These are phyloP conservation scores for Leishmania lainsoni DNA, from an alignment of 208 protist species.

Conservation along the genomic window DNA sequence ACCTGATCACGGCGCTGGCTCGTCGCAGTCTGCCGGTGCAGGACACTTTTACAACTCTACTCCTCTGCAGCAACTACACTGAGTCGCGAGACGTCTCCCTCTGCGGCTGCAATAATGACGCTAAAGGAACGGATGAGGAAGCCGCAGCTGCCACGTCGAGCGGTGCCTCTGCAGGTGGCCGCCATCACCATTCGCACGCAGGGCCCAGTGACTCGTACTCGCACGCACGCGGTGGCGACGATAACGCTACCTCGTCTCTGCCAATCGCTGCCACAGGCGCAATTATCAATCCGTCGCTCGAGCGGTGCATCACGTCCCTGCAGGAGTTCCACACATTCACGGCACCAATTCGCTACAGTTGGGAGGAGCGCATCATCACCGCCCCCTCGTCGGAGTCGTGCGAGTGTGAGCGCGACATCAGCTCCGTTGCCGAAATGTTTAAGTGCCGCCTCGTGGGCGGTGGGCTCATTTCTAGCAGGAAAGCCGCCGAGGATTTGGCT, in stretches of 20 bases:
- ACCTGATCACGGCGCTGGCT: conserved; percentile 60
- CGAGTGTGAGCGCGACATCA: conserved; percentile 70
- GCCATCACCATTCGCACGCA: neutral
- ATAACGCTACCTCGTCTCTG: neutral
- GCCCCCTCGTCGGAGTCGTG: conserved; percentile 29
- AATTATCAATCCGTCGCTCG: conserved; percentile 55
- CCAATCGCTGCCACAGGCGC: conserved; percentile 34
- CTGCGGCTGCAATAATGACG: neutral
- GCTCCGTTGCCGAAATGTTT: conserved; percentile 63
- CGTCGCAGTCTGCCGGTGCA: conserved; percentile 48
- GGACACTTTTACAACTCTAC: conserved; percentile 62
- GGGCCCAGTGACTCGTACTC: neutral
- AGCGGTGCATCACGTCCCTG: conserved; percentile 43
- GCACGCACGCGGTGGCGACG: neutral
- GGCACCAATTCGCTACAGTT: conserved; percentile 54
- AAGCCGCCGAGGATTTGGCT: neutral
- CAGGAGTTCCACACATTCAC: conserved; percentile 61
- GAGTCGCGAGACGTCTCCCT: conserved; percentile 31
- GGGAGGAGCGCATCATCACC: conserved; percentile 52
- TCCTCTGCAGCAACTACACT: conserved; percentile 42
- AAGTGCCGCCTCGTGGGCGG: conserved; percentile 21
- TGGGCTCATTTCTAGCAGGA: neutral
- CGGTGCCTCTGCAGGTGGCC: neutral
- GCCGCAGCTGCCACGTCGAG: neutral
- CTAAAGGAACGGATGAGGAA: neutral